phyloP scores from a whole-genome alignment of 176 grass and related monocot genomes.

The Calamus simplicifolius region DNA sequence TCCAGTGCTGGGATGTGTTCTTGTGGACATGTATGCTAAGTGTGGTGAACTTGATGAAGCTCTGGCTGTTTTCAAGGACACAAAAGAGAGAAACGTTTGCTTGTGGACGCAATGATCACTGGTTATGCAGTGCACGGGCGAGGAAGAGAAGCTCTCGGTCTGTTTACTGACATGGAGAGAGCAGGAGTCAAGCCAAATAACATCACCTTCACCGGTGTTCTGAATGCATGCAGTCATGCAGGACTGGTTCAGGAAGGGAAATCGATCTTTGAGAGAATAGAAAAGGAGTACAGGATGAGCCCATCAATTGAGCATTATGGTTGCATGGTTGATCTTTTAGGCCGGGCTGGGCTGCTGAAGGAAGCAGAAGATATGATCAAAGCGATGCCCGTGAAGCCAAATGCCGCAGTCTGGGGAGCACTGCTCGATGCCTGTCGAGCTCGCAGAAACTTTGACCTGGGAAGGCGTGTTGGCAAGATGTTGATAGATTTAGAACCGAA shows the following conservation, averaged over 20 bases:
- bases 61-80: background rate
- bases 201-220: slow-evolving; percentile 13
- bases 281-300: background rate
- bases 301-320: background rate
- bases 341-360: background rate
- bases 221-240: slow-evolving; percentile 13
- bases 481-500: no score
- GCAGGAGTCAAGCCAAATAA: slow-evolving; percentile 2
- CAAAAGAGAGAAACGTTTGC: slow-evolving; percentile 2
- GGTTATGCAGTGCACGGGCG: slow-evolving; percentile 7
- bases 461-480: background rate
- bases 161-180: slow-evolving; percentile 8
- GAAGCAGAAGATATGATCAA: background rate
- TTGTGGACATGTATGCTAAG: slow-evolving; percentile 15
- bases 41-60: slow-evolving; percentile 8
- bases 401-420: background rate
- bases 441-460: background rate
- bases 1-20: slow-evolving; percentile 3
- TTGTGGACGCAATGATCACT: slow-evolving; percentile 20
- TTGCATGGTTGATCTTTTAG: background rate
- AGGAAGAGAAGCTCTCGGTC: slow-evolving; percentile 6
- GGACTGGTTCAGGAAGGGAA: slow-evolving; percentile 1
- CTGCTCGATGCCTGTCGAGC: background rate
- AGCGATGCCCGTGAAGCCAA: background rate
- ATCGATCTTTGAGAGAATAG: background rate